Conservation (phyloP, 2,329 filamentous ascomycete genomes). For the Botrytis squamosa region DNA sequence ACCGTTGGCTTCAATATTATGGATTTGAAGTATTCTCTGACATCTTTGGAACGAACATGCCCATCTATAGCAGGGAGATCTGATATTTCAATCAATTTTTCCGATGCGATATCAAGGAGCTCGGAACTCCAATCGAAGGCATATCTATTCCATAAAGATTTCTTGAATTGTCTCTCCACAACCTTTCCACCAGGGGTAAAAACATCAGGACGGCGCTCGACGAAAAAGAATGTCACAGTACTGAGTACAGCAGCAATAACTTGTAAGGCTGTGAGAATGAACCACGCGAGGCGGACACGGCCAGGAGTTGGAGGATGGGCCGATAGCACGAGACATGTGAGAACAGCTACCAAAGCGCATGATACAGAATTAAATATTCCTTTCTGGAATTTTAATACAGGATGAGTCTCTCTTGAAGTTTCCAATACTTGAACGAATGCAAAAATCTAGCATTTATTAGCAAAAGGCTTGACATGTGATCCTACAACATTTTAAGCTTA, state of each 20-base stretch:
- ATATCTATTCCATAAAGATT: constrained; percentile 57
- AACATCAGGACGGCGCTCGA: constrained; percentile 67
- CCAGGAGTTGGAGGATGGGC: background rate
- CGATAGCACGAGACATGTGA: constrained; percentile 22
- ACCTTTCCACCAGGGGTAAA: constrained; percentile 52
- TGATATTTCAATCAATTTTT: constrained; percentile 58
- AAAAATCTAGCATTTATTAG: constrained; percentile 45
- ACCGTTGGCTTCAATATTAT: constrained; percentile 43
- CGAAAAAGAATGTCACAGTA: constrained; percentile 27
- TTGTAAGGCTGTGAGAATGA: constrained; percentile 24
- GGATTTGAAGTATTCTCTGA: constrained; percentile 49
- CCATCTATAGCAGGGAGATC: constrained; percentile 62
- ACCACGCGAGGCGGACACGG: constrained; percentile 12
- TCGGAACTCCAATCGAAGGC: constrained; percentile 63
- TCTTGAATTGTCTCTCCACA: constrained; percentile 64
- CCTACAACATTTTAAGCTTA: constrained; percentile 43
- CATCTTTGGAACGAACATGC: constrained; percentile 49
- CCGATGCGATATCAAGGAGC: constrained; percentile 53
- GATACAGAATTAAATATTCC: constrained; percentile 24
- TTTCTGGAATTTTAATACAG: constrained; percentile 27
- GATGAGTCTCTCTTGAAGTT: constrained; percentile 24
- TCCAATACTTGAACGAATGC: constrained; percentile 42
- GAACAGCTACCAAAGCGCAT: constrained; percentile 24
- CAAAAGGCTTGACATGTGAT: background rate
- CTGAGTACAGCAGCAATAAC: constrained; percentile 21